phyloP scores from a whole-genome alignment of 768 basidiomycete species.

The Termitomyces sp. region DNA sequence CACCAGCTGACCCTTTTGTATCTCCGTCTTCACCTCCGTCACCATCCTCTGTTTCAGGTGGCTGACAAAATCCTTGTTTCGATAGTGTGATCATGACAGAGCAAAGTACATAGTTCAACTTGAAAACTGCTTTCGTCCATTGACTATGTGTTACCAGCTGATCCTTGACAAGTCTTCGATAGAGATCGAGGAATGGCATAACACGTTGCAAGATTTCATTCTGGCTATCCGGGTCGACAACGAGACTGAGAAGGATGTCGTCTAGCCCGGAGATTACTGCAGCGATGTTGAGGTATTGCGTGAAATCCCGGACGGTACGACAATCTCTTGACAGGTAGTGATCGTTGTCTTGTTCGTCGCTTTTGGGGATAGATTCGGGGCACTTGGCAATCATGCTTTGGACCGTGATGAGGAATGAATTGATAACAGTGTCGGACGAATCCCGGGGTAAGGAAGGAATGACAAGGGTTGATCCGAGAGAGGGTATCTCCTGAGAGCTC shows the following conservation, averaged over 20 bases:
- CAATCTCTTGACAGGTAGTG: conserved; percentile 49
- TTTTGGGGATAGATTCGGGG: conserved; percentile 17
- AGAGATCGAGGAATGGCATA: conserved; percentile 73
- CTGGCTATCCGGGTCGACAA: conserved; percentile 25
- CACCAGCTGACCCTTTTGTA: conserved; percentile 49
- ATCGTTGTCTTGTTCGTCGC: conserved; percentile 30
- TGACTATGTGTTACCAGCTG: conserved; percentile 51
- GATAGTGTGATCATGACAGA: conserved; percentile 70
- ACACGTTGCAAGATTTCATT: conserved; percentile 35
- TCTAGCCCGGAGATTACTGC: conserved; percentile 36
- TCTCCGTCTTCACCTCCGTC: conserved; percentile 44
- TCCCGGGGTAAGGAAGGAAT: conserved; percentile 11
- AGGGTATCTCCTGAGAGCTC: conserved; percentile 15
- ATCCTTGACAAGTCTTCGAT: conserved; percentile 48
- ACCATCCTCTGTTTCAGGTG: conserved; percentile 63
- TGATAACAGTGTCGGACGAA: conserved; percentile 42
- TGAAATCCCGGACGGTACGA: conserved; percentile 37
- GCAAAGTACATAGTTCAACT: conserved; percentile 74
- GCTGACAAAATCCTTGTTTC: conserved; percentile 89
- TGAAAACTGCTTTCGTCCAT: conserved; percentile 79
- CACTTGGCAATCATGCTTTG: conserved; percentile 51
- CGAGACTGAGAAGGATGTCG: conserved; percentile 31
- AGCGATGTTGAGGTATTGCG: conserved; percentile 42
- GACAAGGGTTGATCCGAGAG: conserved; percentile 1
- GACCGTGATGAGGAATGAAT: conserved; percentile 56